These are phyloP conservation scores for Camelina laxa DNA, from an alignment of 345 rosid genomes.

Conservation along the genomic window DNA sequence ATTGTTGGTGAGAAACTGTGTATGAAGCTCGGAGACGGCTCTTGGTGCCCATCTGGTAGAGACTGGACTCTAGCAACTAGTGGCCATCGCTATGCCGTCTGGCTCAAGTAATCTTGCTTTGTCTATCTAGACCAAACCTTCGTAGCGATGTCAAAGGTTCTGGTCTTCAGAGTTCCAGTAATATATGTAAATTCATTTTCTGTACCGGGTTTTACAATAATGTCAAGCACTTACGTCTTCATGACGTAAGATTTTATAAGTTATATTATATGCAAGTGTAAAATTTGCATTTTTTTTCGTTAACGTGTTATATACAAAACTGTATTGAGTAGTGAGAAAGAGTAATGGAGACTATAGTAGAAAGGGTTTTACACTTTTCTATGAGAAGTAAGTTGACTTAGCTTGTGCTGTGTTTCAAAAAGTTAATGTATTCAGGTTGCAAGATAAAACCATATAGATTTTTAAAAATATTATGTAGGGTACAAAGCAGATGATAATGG, in stretches of 20 bases:
- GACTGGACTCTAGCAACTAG: constrained; percentile 79
- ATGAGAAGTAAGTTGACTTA: constrained; percentile 37
- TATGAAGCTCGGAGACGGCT: constrained; percentile 88
- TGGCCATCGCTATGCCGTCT: constrained; percentile 81
- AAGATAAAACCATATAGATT: neutral
- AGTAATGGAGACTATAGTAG: neutral
- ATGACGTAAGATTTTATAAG: constrained; percentile 22
- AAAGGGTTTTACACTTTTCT: neutral
- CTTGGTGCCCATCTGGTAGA: constrained; percentile 84
- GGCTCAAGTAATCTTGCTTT: constrained; percentile 58
- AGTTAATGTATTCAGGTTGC: constrained; percentile 11
- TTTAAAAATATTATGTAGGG: neutral
- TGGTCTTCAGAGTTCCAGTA: constrained; percentile 4
- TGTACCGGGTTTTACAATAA: constrained; percentile 6
- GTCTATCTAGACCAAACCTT: neutral
- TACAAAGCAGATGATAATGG: neutral
- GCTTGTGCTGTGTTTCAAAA: constrained; percentile 6
- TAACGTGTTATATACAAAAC: neutral
- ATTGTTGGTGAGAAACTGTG: constrained; percentile 74
- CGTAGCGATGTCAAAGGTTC: neutral
- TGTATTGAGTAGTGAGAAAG: constrained; percentile 21
- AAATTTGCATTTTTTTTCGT: constrained; percentile 1
- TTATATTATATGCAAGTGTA: neutral
- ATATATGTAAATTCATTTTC: neutral
- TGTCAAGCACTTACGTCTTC: constrained; percentile 20